A percentile compares a stretch with the other conserved stretches of the same genome.
Evolutionary conservation across 2,329 filamentous ascomycete species (phyloP).

Genomic region (Ceratocystis harringtonii): DNA sequence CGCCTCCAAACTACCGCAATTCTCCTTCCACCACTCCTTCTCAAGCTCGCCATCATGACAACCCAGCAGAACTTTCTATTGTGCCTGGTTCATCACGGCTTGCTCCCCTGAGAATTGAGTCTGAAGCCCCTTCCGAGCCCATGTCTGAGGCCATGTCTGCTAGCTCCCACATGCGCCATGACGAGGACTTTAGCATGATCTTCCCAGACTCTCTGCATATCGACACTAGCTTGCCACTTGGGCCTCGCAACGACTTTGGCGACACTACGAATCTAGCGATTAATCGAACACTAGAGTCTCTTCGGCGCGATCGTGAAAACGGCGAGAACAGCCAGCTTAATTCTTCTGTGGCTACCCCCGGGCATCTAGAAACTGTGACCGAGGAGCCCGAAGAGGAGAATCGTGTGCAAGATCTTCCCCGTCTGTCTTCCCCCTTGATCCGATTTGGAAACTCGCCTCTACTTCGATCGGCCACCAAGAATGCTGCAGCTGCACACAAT

Average conservation of each 20-base stretch:
- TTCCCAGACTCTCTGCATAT: conserved; percentile 39
- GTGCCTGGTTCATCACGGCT: background rate
- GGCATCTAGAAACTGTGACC: background rate
- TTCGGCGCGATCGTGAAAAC: conserved; percentile 11
- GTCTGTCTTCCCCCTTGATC: conserved; percentile 3
- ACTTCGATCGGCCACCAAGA: conserved; percentile 11
- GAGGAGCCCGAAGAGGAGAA: conserved; percentile 8
- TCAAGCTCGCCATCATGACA: background rate
- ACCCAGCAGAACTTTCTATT: background rate
- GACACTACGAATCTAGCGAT: conserved; percentile 43
- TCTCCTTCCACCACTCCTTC: background rate
- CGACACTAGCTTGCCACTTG: conserved; percentile 28
- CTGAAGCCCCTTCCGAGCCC: conserved; percentile 1
- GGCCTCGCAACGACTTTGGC: conserved; percentile 33
- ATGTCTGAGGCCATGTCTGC: conserved; percentile 13
- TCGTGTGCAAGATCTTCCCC: background rate
- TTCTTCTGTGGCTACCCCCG: background rate
- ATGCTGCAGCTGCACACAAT: conserved; percentile 6
- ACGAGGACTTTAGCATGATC: conserved; percentile 45
- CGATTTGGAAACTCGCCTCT: conserved; percentile 13
- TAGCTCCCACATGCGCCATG: conserved; percentile 15
- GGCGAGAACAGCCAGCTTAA: background rate
- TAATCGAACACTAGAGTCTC: conserved; percentile 37
- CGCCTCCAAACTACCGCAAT: no score
- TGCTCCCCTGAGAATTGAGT: background rate